A percentile compares a stretch with the other conserved stretches of the same genome.
Evolutionary conservation across 805 yeast genomes (phyloP).

Genomic region (Myxozyma melibiosi): DNA sequence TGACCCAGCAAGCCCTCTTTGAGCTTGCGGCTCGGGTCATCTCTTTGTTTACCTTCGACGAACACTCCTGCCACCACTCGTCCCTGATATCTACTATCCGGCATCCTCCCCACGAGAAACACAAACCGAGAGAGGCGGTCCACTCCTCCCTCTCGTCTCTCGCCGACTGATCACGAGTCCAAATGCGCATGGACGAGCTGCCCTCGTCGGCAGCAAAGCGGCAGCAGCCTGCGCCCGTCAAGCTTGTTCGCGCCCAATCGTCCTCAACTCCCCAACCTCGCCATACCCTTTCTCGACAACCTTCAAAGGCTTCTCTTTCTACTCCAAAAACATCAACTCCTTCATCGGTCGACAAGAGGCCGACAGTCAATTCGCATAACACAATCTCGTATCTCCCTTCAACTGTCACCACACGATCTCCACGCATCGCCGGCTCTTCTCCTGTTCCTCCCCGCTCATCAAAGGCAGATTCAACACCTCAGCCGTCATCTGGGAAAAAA

Average conservation of each 20-base stretch:
- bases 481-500: background rate
- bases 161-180: too few species aligned
- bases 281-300: background rate
- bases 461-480: slow-evolving; percentile 4
- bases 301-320: background rate
- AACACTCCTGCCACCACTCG: too few species aligned
- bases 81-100: too few species aligned
- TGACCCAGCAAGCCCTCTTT: too few species aligned
- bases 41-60: too few species aligned
- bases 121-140: too few species aligned
- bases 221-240: background rate
- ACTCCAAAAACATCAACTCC: background rate
- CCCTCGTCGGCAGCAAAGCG: too few species aligned
- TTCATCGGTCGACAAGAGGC: background rate
- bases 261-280: background rate
- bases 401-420: slow-evolving; percentile 33
- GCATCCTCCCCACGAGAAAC: too few species aligned
- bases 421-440: slow-evolving; percentile 10
- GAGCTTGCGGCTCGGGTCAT: too few species aligned
- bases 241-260: background rate
- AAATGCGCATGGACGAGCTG: too few species aligned
- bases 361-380: slow-evolving; percentile 7
- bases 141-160: too few species aligned
- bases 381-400: slow-evolving; percentile 27
- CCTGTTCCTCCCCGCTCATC: background rate